Base-by-base conservation (phyloP, 2,329 filamentous ascomycete genomes). In the Botryosphaeria dothidea region DNA sequence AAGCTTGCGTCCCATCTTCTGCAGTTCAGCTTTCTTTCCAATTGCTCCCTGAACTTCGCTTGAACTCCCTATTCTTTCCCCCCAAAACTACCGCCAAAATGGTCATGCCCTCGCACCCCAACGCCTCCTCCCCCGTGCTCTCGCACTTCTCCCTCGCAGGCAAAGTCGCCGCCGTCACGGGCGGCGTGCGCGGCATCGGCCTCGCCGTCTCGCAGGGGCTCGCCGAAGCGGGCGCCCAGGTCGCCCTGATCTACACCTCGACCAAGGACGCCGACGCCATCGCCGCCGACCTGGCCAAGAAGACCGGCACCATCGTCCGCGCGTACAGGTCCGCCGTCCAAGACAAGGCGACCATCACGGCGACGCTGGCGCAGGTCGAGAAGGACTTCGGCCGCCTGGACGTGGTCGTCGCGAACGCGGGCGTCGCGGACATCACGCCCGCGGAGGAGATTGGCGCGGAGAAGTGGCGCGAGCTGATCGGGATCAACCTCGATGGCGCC, bases 401-500 rank as follows among this genome's bases (percentile, higher is more conserved):
- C 25, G 54, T 67, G 31, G 51, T 65, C 6, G 62, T 67, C 13
- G 60, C 66, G 29, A 67, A 67, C 34, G 65, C 66, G 6, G 65
- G 66, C 8, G 34, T 67, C 6, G 36, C 46, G 1, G 54, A 58
- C 13, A 49, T 66, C 36, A 54, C 61, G 48, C 46, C 65, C 3
- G 64, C 64, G 1, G 46, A 66, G 38, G 65, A 65, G 9, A 31
- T 64, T 4, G 51, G 15, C 51, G 48, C 58, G 51, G 41, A 62
- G 2, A 4, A 38, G 8, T 66, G 61, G 49, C 48, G 43, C 4
- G 8, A n/a, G 19, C 17, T 65, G 29, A 60, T 66, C 29, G 43
- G 45, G 9, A 52, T 64, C 2, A 63, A 67, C 15, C 43, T 65
- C 2, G 74, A 79, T 58, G 77, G 78, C 3, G 76, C 74, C 3